Conservation (phyloP, 2,329 filamentous ascomycete genomes). For the Diaporthe destruens region DNA sequence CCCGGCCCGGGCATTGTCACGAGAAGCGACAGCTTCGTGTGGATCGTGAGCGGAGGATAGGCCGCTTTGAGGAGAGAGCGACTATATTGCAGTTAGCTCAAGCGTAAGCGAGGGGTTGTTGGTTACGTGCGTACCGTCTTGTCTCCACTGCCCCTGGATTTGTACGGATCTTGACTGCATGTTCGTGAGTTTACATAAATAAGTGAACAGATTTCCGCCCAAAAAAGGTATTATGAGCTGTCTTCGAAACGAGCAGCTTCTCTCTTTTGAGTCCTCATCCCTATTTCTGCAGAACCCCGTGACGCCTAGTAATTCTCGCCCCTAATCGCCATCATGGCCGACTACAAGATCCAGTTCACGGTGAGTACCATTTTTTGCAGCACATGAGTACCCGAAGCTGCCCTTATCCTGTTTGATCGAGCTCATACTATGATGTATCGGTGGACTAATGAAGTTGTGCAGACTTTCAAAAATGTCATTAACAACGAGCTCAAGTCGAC, state of each 20-base stretch:
- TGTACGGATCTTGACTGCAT: constrained; percentile 17
- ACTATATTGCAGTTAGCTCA: constrained; percentile 23
- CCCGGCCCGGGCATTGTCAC: constrained; percentile 1
- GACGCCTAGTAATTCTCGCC: neutral
- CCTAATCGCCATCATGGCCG: constrained; percentile 13
- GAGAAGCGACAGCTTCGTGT: neutral
- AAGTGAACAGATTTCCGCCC: constrained; percentile 3
- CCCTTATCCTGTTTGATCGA: no score
- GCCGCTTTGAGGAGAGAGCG: neutral
- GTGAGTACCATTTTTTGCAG: neutral
- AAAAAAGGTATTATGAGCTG: neutral
- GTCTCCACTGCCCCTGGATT: constrained; percentile 28
- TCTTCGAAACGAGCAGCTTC: neutral
- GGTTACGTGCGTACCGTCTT: neutral
- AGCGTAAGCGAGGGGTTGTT: constrained; percentile 18
- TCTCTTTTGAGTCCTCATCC: neutral
- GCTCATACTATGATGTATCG: no score
- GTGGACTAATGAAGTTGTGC: neutral
- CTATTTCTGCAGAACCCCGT: neutral
- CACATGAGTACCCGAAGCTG: neutral
- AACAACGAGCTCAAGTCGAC: constrained; percentile 61
- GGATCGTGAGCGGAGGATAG: constrained; percentile 2
- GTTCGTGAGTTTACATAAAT: constrained; percentile 20
- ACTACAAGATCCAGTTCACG: constrained; percentile 25
- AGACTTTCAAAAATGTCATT: constrained; percentile 62